Conservation (phyloP, 805 yeast species). For the Saturnispora saitoi region DNA sequence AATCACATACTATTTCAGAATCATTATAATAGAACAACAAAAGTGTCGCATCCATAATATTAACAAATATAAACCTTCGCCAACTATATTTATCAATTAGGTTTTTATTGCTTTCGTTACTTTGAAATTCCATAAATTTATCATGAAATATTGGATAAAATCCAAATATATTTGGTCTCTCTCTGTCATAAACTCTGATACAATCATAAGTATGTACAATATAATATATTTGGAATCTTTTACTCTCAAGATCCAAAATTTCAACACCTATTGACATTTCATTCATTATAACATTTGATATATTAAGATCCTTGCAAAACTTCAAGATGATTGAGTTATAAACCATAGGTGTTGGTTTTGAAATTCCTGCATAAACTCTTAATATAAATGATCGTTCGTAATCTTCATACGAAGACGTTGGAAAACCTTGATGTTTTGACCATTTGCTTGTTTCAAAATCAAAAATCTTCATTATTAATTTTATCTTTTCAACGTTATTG, state of each 20-base stretch:
- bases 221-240: background rate
- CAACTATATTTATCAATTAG: conserved; percentile 2
- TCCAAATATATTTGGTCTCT: background rate
- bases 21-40: background rate
- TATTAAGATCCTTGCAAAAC: background rate
- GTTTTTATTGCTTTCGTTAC: background rate
- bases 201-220: background rate
- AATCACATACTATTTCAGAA: background rate
- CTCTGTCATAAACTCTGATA: background rate
- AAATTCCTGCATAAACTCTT: conserved; percentile 3
- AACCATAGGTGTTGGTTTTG: conserved; percentile 1
- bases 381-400: background rate
- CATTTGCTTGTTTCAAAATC: background rate
- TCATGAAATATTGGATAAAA: conserved; percentile 4
- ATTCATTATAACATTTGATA: background rate
- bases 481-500: background rate
- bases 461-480: conserved; percentile 1
- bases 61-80: conserved; percentile 1
- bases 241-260: background rate
- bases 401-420: background rate
- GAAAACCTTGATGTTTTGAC: background rate
- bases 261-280: background rate
- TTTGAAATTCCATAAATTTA: background rate
- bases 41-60: background rate
- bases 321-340: conserved; percentile 3